Evolutionary conservation across 495 filamentous ascomycete species (phyloP), one percentile per base, ranked within the genome.

Genomic region (Terfezia boudieri): DNA sequence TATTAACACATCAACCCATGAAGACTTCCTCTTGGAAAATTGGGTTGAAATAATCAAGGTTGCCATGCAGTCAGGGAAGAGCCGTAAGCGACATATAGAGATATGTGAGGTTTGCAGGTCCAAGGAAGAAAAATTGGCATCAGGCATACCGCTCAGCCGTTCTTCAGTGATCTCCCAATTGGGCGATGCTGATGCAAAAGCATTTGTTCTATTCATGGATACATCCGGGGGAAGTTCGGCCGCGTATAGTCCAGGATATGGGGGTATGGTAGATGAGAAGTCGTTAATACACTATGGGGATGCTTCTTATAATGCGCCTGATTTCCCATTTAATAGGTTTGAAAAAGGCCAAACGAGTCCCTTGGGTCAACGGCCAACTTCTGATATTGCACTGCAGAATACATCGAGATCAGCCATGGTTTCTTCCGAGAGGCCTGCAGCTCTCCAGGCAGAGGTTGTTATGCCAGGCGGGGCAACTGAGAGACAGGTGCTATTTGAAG

Each of bases 351-450:
- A 32, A 32, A 32, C 26, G 26, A 32, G 26, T 48, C 14, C 43
- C 43, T 48, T 48, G 43, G 3, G 43, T 23, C 70, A 46, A 69
- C 70, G 14, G 63, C 66, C 23, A 61, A 66, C 49, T 63, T 61
- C 53, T 65, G 60, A 36, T 55, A 59, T 9, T 37, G 53, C 16
- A 48, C 32, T 16, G 23, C 26, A 10, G 9, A 50, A 26, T 14
- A 16, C 32, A 16, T 23, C 23, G 7, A 22, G 12, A 52, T 50
- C 14, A 11, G 14, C 41, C 17, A 22, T 16, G 37, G 11, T 8
- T 3, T 11, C 53, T 20, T 10, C 53, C n/a, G n/a, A 48, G n/a
- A 53, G n/a, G 48, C 35, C 37, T 22, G 4, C 46, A 20, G 43
- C 2, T 4, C 36, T 3, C 7, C 17, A 17, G 50, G 14, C 12